A percentile compares a stretch with the other conserved stretches of the same genome.
Conservation (phyloP, 805 yeast species). For the Cyberlindnera japonica region DNA sequence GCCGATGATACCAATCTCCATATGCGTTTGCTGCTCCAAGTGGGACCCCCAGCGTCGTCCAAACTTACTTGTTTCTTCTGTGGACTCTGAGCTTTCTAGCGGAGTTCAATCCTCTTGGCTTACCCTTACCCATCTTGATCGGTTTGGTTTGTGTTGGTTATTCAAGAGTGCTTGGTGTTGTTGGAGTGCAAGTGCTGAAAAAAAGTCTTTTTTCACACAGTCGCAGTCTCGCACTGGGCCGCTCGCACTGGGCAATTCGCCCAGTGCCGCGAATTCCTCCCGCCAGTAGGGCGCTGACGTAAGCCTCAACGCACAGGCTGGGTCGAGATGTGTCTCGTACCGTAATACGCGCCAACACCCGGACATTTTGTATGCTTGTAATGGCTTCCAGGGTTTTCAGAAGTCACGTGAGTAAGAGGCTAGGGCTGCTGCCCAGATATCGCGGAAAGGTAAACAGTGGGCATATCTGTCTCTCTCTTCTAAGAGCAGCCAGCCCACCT, state of each 20-base stretch:
- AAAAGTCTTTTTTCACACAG: slow-evolving; percentile 17
- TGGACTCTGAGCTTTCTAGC: slow-evolving; percentile 99
- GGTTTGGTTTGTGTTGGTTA: slow-evolving; percentile 13
- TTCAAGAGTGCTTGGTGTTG: slow-evolving; percentile 3
- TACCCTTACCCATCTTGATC: slow-evolving; percentile 94
- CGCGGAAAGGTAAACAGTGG: neutral
- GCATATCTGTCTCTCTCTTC: neutral
- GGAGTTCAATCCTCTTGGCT: slow-evolving; percentile 99
- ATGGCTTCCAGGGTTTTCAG: too few relatives aligned
- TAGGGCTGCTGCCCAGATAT: too few relatives aligned
- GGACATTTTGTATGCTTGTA: too few relatives aligned
- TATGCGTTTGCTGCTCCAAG: neutral
- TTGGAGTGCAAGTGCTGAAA: slow-evolving; percentile 11
- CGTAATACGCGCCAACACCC: too few relatives aligned
- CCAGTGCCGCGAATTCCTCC: too few relatives aligned
- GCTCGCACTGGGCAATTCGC: neutral
- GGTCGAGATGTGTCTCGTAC: too few relatives aligned
- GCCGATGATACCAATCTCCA: too few relatives aligned
- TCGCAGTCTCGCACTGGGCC: neutral
- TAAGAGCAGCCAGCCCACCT: neutral
- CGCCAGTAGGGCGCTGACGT: slow-evolving; percentile 3
- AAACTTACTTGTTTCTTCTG: slow-evolving; percentile 90
- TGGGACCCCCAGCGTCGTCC: slow-evolving; percentile 1
- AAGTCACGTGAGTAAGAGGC: slow-evolving; percentile 4
- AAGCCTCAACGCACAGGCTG: neutral